These are phyloP conservation scores for Aphanocladium album DNA, from an alignment of 2,329 filamentous ascomycete species.

Conservation along the genomic window DNA sequence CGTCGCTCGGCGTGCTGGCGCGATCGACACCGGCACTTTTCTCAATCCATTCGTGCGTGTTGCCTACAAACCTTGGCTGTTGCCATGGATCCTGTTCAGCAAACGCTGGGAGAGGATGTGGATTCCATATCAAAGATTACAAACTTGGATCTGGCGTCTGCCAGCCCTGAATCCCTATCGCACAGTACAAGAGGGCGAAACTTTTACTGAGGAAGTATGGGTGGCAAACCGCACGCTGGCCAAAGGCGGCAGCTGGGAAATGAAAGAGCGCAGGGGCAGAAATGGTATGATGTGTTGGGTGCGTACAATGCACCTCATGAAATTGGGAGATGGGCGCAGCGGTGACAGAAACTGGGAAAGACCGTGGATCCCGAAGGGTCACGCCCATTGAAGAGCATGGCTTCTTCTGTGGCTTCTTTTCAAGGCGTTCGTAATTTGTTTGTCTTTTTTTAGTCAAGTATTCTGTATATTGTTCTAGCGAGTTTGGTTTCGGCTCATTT, in stretches of 20 bases:
- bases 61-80: conserved; percentile 55
- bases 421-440: not conserved
- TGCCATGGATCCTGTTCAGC: conserved; percentile 54
- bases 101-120: conserved; percentile 64
- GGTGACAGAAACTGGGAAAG: conserved; percentile 11
- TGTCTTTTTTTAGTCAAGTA: not conserved
- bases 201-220: conserved; percentile 49
- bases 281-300: conserved; percentile 53
- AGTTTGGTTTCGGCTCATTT: not conserved
- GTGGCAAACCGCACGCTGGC: conserved; percentile 22
- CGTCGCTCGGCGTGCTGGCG: conserved; percentile 31
- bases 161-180: conserved; percentile 58
- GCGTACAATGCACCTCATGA: conserved; percentile 41
- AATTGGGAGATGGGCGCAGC: conserved; percentile 13
- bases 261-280: conserved; percentile 39
- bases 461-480: conserved; percentile 2
- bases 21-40: conserved; percentile 54
- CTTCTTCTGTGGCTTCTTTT: not conserved
- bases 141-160: conserved; percentile 51
- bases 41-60: conserved; percentile 73
- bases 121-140: conserved; percentile 50
- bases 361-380: not conserved
- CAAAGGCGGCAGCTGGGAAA: conserved; percentile 26
- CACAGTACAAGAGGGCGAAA: conserved; percentile 52
- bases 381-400: not conserved